Evolutionary conservation across 1,284 basidiomycete species (phyloP).

Genomic region (Irpex sp.): DNA sequence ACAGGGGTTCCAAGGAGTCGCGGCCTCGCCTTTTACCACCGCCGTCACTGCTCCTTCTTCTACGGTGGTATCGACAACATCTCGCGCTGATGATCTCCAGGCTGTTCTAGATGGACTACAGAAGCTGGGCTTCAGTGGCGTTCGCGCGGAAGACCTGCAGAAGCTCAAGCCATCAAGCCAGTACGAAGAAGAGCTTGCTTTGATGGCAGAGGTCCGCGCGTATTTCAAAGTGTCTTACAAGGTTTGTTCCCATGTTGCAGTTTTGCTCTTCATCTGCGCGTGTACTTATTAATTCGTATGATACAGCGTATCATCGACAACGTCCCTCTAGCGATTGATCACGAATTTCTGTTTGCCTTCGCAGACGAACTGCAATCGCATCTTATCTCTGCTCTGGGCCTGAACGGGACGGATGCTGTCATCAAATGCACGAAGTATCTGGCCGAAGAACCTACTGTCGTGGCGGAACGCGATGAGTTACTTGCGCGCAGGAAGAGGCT

Average conservation of each 20-base stretch:
- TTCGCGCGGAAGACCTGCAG: constrained; percentile 34
- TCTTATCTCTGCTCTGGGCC: constrained; percentile 36
- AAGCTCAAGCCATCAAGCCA: constrained; percentile 37
- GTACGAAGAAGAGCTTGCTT: constrained; percentile 42
- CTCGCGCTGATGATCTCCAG: constrained; percentile 10
- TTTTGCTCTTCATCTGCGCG: not conserved
- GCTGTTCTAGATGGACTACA: constrained; percentile 30
- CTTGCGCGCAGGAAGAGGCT: constrained; percentile 25
- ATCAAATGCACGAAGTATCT: constrained; percentile 35
- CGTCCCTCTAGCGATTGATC: constrained; percentile 43
- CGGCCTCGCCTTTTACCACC: not conserved
- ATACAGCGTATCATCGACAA: constrained; percentile 45
- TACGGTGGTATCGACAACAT: not conserved
- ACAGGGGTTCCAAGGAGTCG: too few species aligned
- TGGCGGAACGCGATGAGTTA: constrained; percentile 33
- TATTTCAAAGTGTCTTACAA: constrained; percentile 51
- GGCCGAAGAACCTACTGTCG: constrained; percentile 36
- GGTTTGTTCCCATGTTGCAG: constrained; percentile 24
- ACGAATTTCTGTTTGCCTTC: constrained; percentile 37
- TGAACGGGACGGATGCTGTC: constrained; percentile 32
- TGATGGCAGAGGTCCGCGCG: constrained; percentile 49
- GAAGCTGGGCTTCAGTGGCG: constrained; percentile 28
- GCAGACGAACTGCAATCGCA: constrained; percentile 31
- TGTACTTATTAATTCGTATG: not conserved
- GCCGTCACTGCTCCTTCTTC: not conserved